A percentile compares a stretch with the other conserved stretches of the same genome.
phyloP scores from a whole-genome alignment of 2,329 filamentous ascomycete species.

The Emmonsiellopsis sp. region DNA sequence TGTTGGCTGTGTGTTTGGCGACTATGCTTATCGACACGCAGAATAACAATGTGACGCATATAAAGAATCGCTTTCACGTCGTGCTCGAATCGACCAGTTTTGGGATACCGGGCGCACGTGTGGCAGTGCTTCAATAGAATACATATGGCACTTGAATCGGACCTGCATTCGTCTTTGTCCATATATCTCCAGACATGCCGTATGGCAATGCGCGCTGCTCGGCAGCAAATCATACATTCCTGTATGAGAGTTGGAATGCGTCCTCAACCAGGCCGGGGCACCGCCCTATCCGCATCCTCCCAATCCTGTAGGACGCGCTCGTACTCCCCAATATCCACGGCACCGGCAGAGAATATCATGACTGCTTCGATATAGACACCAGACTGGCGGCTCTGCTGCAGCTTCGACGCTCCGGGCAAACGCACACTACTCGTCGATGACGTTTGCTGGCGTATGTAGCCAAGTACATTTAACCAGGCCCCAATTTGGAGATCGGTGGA shows the following conservation, averaged over 20 bases:
- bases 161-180: too few species aligned
- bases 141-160: too few species aligned
- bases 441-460: constrained; percentile 51
- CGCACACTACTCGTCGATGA: neutral
- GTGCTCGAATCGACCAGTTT: too few species aligned
- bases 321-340: constrained; percentile 62
- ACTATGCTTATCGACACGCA: too few species aligned
- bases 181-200: neutral
- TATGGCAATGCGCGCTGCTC: neutral
- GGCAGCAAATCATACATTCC: constrained; percentile 18
- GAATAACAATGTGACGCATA: too few species aligned
- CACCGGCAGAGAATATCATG: constrained; percentile 66
- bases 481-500: constrained; percentile 58
- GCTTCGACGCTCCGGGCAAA: too few species aligned
- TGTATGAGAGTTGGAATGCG: constrained; percentile 21
- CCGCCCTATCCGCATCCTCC: constrained; percentile 23
- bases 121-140: too few species aligned
- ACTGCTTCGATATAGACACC: constrained; percentile 57
- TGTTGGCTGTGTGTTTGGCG: too few species aligned
- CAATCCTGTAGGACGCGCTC: constrained; percentile 46
- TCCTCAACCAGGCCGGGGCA: constrained; percentile 9
- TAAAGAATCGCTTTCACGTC: too few species aligned
- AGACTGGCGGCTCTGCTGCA: constrained; percentile 16
- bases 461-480: constrained; percentile 84
- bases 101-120: too few species aligned